Base-by-base conservation (phyloP, 139 green algal species). In the Coccomyxa sp. region DNA sequence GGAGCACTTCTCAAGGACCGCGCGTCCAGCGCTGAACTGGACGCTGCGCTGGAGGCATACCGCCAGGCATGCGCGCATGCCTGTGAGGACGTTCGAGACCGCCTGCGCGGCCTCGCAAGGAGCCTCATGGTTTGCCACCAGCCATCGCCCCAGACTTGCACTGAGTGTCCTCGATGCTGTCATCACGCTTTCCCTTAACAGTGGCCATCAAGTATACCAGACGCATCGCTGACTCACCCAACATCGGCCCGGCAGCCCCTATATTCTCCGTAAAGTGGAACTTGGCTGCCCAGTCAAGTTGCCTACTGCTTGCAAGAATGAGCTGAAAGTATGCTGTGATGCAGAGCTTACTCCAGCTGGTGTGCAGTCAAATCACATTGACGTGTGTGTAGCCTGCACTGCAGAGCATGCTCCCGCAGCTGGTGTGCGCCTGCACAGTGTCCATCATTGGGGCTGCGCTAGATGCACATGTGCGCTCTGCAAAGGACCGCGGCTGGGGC, bases 31-130 rank as follows among this genome's bases (percentile, higher is more conserved):
- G 6, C 38, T 8, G 79, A 73, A 24, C 68, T 92, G 22, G 86
- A 93, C 36, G 55, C 55, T 8, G 86, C 88, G 2, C 70, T 89
- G 24, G 80, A 91, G 8, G 76, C 76, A 34, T 93, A 92, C 73
- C 79, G 86, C 10, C 33, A 55, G 16, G 81, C 81, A 0, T 90
- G 86, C 68, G 55, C 55, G 34, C 71, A 68, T 9, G 87, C 87
- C 0, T 31, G n/a, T 12, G 71, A 40, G 2, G 82, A 71, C 33
- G 84, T 91, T 37, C 75, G 80, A 6, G 38, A 31, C 10, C 58
- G 84, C 55, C 84, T 93, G 34, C 40, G 40, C 7, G 12, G 34
- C 18, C 82, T 93, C 27, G 82, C 89, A 18, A 72, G 14, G n/a
- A 16, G 64, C 64, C 64, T 72, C 64, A 14, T 34, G 64, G 64